Evolutionary conservation across 495 filamentous ascomycete species (phyloP), one percentile per base, ranked within the genome.

Genomic region (Penicillium canescens): DNA sequence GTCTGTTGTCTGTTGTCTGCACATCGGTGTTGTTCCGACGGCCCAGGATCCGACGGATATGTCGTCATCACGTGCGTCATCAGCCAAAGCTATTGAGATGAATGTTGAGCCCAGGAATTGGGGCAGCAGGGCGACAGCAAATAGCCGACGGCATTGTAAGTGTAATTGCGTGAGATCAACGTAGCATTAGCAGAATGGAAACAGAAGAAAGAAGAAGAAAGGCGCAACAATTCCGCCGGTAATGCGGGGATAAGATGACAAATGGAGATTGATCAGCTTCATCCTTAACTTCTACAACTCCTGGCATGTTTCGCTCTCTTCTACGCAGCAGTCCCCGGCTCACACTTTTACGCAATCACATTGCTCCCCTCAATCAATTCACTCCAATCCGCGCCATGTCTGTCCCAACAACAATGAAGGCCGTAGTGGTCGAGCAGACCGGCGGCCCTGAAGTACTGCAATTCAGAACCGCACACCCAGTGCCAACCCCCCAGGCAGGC

Each of bases 391-490:
- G 53, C 65, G 68, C 47, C 46, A 76, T 76, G 73, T 71, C 73
- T 24, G 41, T 78, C 76, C 80, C 86, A 46, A 78, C 78, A 38
- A 88, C 82, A 35, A 91, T 91, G 91, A 88, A 86, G 55, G 91
- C 81, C 59, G 76, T 96, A 56, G 56, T 86, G 50, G 82, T 96
- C 70, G 81, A 89, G 56, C 81, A 88, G 66, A 85, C 80, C 38
- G 93, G 93, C 52, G 92, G 89, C 31, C 71, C 80, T 4, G 90
- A 95, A 45, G 90, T 92, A 28, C 76, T 97, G 18, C 70, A 92
- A 58, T 84, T 88, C 71, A 86, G 78, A 63, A 84, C 85, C 42
- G 82, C 91, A 59, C 65, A 92, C 4, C 91, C 91, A 18, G 85
- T 96, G 9, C 91, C 93, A 0, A 72, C 77, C 21, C 84, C 86